Conservation (phyloP, 2,329 filamentous ascomycete species). For the Microcyclospora pomicola region DNA sequence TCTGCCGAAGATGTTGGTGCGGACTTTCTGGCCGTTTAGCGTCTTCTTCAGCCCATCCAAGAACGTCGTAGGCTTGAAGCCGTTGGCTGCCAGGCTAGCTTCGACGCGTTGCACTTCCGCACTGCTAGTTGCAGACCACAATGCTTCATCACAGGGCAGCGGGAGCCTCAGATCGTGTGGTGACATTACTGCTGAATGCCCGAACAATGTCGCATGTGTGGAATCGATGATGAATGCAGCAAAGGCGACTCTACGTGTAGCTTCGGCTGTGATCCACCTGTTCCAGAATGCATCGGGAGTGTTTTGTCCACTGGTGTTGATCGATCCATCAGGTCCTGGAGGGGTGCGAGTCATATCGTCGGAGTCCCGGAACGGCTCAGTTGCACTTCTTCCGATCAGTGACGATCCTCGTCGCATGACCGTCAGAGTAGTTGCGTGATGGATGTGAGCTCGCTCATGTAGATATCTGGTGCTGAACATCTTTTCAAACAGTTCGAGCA, state of each 20-base stretch:
- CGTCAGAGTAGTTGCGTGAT: slow-evolving; percentile 89
- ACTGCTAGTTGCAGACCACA: slow-evolving; percentile 84
- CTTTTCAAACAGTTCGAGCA: slow-evolving; percentile 92
- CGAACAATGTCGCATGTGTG: slow-evolving; percentile 95
- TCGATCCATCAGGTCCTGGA: slow-evolving; percentile 34
- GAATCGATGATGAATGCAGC: slow-evolving; percentile 92
- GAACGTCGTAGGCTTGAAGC: slow-evolving; percentile 74
- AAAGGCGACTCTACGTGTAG: slow-evolving; percentile 78
- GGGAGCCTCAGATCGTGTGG: slow-evolving; percentile 88
- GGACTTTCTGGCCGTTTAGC: slow-evolving; percentile 69
- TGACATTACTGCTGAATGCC: slow-evolving; percentile 92
- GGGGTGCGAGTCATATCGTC: slow-evolving; percentile 38
- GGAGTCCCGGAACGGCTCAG: slow-evolving; percentile 60
- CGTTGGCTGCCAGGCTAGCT: slow-evolving; percentile 63
- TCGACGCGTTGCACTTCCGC: slow-evolving; percentile 77
- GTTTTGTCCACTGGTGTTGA: slow-evolving; percentile 35
- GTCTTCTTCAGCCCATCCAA: slow-evolving; percentile 84
- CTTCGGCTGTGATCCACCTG: slow-evolving; percentile 88
- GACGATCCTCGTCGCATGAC: slow-evolving; percentile 90
- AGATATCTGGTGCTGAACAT: slow-evolving; percentile 88
- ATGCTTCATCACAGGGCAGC: slow-evolving; percentile 77
- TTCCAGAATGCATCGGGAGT: slow-evolving; percentile 88
- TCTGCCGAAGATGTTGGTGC: slow-evolving; percentile 85
- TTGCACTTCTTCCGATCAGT: slow-evolving; percentile 68
- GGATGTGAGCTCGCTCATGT: slow-evolving; percentile 90